phyloP scores from a whole-genome alignment of 257 asterid genomes.

The Ehretia macrophylla region DNA sequence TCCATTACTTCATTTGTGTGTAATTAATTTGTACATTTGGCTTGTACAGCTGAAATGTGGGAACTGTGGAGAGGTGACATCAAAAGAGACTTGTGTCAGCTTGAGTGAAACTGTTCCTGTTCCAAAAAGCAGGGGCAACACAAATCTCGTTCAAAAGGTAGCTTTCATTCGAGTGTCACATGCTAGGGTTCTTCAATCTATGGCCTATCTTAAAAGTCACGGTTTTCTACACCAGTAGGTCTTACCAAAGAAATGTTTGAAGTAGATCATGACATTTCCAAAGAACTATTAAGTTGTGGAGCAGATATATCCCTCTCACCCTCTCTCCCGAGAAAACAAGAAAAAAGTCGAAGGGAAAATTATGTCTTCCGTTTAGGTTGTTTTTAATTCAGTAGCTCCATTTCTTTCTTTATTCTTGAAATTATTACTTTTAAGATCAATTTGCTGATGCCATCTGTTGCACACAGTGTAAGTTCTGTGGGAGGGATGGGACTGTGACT shows the following conservation, averaged over 20 bases:
- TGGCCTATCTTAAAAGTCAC: too few relatives aligned
- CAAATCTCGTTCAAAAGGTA: conserved; percentile 78
- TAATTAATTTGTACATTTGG: conserved; percentile 6
- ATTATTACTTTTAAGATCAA: neutral
- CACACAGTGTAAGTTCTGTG: conserved; percentile 82
- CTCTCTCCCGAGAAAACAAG: too few relatives aligned
- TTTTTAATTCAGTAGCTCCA: neutral
- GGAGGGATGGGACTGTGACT: conserved; percentile 72
- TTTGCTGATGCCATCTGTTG: conserved; percentile 6
- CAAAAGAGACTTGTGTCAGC: conserved; percentile 64
- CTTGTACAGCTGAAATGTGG: conserved; percentile 63
- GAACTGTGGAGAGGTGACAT: conserved; percentile 67
- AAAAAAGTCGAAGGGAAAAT: neutral
- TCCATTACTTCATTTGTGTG: neutral
- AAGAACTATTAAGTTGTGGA: too few relatives aligned
- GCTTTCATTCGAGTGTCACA: neutral
- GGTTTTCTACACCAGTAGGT: too few relatives aligned
- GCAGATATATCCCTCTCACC: too few relatives aligned
- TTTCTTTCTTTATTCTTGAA: neutral
- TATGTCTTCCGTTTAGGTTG: neutral
- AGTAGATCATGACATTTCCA: too few relatives aligned
- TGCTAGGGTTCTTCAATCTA: neutral
- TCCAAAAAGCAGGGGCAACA: conserved; percentile 52
- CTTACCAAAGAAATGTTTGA: too few relatives aligned
- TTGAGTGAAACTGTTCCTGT: conserved; percentile 57